Conservation (phyloP, 441 rosid genomes). For the Croton laevigatus region DNA sequence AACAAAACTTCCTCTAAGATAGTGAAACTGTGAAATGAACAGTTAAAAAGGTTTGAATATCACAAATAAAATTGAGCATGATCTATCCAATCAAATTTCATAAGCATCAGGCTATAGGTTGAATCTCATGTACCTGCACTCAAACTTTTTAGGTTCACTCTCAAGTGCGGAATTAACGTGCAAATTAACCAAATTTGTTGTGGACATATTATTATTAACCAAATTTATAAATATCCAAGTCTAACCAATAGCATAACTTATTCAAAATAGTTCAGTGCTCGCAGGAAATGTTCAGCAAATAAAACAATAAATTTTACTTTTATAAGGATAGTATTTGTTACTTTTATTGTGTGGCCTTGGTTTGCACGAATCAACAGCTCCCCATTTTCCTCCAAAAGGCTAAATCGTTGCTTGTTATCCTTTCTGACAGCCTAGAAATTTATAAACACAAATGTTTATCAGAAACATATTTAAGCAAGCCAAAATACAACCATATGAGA, state of each 20-base stretch:
- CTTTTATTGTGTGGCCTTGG: conserved; percentile 89
- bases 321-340: conserved; percentile 21
- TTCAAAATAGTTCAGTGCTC: not conserved
- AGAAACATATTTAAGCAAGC: not conserved
- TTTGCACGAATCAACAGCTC: conserved; percentile 84
- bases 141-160: not conserved
- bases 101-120: not conserved
- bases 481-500: not conserved
- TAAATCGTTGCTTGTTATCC: conserved; percentile 83
- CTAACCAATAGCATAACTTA: not conserved
- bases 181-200: not conserved
- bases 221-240: not conserved
- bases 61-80: not conserved
- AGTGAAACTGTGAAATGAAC: not conserved
- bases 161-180: not conserved
- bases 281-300: not conserved
- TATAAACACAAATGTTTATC: not conserved
- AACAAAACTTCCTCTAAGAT: not conserved
- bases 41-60: not conserved
- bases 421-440: conserved; percentile 64
- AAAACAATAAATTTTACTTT: not conserved
- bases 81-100: not conserved
- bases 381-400: conserved; percentile 69
- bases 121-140: not conserved
- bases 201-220: not conserved